These are phyloP conservation scores for Phytopythium litorale DNA, from an alignment of 352 stramenopile species.

Conservation along the genomic window DNA sequence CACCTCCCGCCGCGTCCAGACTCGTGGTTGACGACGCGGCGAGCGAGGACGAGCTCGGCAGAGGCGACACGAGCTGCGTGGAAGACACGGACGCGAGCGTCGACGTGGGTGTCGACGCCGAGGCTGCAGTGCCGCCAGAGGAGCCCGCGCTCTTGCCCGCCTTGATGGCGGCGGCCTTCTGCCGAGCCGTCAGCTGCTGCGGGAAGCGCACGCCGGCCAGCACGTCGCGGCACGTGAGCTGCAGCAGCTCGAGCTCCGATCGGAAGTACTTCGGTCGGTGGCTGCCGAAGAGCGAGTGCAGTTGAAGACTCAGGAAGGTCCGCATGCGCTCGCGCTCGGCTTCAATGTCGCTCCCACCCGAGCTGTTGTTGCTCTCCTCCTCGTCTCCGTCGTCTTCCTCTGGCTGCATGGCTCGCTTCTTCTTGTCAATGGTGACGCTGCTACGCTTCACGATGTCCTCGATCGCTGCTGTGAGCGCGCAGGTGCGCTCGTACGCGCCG, in stretches of 20 bases:
- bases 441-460: conserved; percentile 22
- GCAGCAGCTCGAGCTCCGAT: conserved; percentile 61
- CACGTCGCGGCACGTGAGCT: conserved; percentile 41
- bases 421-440: background rate
- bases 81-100: conserved; percentile 19
- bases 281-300: conserved; percentile 76
- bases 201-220: conserved; percentile 49
- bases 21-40: conserved; percentile 38
- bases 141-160: conserved; percentile 23
- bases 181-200: conserved; percentile 27
- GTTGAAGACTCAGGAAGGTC: conserved; percentile 65
- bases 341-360: conserved; percentile 1
- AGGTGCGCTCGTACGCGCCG: conserved; percentile 63
- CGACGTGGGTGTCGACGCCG: conserved; percentile 9
- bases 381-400: conserved; percentile 1
- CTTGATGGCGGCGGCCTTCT: conserved; percentile 33
- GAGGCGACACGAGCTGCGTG: conserved; percentile 10
- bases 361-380: background rate
- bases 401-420: background rate
- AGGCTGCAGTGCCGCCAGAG: conserved; percentile 3
- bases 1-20: conserved; percentile 40
- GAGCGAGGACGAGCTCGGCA: conserved; percentile 2
- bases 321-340: conserved; percentile 49
- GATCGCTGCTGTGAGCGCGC: conserved; percentile 40
- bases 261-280: conserved; percentile 66